Base-by-base conservation (phyloP, 2,329 filamentous ascomycete genomes). In the Penicillium sp. region DNA sequence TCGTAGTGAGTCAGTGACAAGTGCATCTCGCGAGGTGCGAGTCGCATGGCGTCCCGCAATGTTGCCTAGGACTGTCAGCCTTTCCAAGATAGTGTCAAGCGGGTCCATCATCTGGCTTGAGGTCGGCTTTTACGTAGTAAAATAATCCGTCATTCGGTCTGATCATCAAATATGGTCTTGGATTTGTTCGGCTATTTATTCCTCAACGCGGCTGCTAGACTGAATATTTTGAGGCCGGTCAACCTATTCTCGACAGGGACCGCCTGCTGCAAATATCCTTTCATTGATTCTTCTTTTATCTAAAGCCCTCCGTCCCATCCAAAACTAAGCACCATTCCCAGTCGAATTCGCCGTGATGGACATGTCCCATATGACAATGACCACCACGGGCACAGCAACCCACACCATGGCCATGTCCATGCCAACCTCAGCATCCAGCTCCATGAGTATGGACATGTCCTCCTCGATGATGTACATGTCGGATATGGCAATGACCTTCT, bases 401-500 rank as follows among this genome's bases (percentile, higher is more conserved):
- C 62, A 62, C 58, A 55, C 60, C 10, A 66, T 61, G 58, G 31
- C 62, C 11, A 60, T 61, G 31, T 55, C 56, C 12, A 63, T 60
- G 7, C 55, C 57, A 14, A 61, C 55, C 6, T 48, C 62, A 2
- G 28, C 56, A 39, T 39, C 42, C 52, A 63, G 59, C 3, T 48
- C 47, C 17, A 58, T 58, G 55, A 38, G 34, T 17, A 60, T 60
- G 57, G 53, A 54, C 7, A 54, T 55, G 5, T 45, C 55, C 3
- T 57, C 55, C 22, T 64, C 57, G 57, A 54, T 52, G 20, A 62
- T 67, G 65, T 60, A 52, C 37, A 69, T 69, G 67, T 59, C 65
- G 6, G 61, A 63, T 8, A 69, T 69, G 67, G 49, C 60, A 35
- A 69, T 69, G 67, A 63, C 61, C 31, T 69, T 69, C 56, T 88